phyloP scores from a whole-genome alignment of 1,284 basidiomycete species.

The Kwoniella shivajii region DNA sequence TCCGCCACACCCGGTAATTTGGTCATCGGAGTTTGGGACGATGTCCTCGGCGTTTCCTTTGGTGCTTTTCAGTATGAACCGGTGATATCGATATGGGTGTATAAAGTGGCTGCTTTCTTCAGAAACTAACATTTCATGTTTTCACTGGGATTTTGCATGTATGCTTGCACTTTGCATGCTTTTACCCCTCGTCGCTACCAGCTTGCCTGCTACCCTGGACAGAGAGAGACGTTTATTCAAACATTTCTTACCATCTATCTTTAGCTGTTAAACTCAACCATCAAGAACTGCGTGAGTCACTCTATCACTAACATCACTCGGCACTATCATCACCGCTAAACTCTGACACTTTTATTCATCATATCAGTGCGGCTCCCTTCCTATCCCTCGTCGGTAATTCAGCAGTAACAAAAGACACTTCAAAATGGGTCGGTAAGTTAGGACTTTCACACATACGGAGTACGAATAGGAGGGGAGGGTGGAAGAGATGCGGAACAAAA shows the following conservation, averaged over 20 bases:
- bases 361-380: constrained; percentile 10
- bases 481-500: background rate
- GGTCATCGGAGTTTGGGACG: constrained; percentile 3
- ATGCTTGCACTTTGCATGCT: too few species aligned
- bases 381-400: constrained; percentile 14
- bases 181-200: background rate
- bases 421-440: constrained; percentile 47
- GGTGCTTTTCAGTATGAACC: background rate
- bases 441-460: background rate
- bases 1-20: constrained; percentile 6
- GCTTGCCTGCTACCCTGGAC: background rate
- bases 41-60: background rate
- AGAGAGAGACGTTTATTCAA: too few species aligned
- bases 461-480: background rate
- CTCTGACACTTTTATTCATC: background rate
- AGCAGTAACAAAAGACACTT: constrained; percentile 16
- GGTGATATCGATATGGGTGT: background rate
- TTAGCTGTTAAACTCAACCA: too few species aligned
- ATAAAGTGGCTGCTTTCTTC: constrained; percentile 4
- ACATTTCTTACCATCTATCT: too few species aligned
- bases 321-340: background rate
- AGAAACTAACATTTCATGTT: background rate
- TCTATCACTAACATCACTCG: background rate
- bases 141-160: too few species aligned
- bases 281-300: constrained; percentile 16